Evolutionary conservation across 331 rosid genomes (phyloP).

Genomic region (Rhamnella rubrinervis): DNA sequence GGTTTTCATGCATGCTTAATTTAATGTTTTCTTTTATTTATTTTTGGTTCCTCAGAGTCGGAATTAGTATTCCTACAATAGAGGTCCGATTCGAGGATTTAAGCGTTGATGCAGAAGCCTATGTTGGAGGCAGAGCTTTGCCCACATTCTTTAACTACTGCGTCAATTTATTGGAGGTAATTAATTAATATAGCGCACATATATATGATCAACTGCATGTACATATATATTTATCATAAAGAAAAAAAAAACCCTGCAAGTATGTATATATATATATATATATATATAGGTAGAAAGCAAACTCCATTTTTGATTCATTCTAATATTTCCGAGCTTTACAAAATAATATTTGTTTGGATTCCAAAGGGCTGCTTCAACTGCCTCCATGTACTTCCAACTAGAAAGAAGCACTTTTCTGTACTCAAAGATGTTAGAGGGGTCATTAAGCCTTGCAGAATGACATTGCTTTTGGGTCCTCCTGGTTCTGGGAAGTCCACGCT

Average conservation of each 20-base stretch:
- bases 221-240: too few species aligned
- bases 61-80: conserved; percentile 49
- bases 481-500: conserved; percentile 65
- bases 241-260: too few species aligned
- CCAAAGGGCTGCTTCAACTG: conserved; percentile 30
- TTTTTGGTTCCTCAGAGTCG: conserved; percentile 36
- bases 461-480: conserved; percentile 64
- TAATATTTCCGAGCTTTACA: not conserved
- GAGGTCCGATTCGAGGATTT: conserved; percentile 52
- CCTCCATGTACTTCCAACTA: conserved; percentile 29
- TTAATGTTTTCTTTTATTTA: too few species aligned
- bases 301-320: not conserved
- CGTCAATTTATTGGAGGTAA: conserved; percentile 42
- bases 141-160: conserved; percentile 39
- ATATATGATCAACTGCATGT: too few species aligned
- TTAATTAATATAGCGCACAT: not conserved
- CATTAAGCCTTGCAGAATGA: conserved; percentile 48
- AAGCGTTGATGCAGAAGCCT: conserved; percentile 48
- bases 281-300: not conserved
- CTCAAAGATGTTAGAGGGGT: conserved; percentile 52
- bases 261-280: too few species aligned
- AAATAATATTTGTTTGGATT: conserved; percentile 2
- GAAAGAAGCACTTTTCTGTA: conserved; percentile 45
- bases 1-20: too few species aligned
- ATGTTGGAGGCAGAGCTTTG: conserved; percentile 48